phyloP scores from a whole-genome alignment of 805 yeast genomes.

The Cyberlindnera bimundalis region DNA sequence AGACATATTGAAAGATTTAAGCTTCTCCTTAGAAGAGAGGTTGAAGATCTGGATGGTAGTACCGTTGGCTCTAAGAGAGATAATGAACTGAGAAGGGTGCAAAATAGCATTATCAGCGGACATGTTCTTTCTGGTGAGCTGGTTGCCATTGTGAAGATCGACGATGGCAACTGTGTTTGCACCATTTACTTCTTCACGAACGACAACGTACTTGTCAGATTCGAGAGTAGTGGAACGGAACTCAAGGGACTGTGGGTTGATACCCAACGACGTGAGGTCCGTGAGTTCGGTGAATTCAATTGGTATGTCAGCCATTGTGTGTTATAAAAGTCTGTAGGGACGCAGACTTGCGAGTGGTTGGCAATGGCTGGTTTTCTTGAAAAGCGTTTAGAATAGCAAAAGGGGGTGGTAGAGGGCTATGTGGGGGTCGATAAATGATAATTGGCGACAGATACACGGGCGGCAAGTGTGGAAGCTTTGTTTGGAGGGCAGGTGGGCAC shows the following conservation, averaged over 20 bases:
- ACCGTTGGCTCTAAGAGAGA: conserved; percentile 93
- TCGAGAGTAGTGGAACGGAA: conserved; percentile 93
- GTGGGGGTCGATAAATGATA: neutral
- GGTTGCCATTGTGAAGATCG: conserved; percentile 74
- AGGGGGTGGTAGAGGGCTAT: conserved; percentile 4
- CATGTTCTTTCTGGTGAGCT: conserved; percentile 87
- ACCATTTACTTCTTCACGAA: conserved; percentile 57
- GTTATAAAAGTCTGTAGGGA: neutral
- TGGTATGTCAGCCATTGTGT: conserved; percentile 68
- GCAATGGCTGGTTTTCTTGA: conserved; percentile 1
- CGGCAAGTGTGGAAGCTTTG: neutral
- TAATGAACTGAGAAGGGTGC: conserved; percentile 87
- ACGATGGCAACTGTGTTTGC: conserved; percentile 93
- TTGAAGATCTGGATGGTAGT: conserved; percentile 94
- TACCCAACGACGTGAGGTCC: conserved; percentile 82
- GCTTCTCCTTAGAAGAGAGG: conserved; percentile 79
- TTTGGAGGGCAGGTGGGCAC: neutral
- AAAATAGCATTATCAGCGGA: conserved; percentile 95
- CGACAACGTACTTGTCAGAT: conserved; percentile 85
- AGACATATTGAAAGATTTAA: conserved; percentile 79
- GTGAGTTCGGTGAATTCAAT: conserved; percentile 95
- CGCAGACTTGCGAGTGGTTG: no score
- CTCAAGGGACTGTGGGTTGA: conserved; percentile 79
- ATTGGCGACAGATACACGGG: conserved; percentile 1
- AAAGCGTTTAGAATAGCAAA: conserved; percentile 1